phyloP scores from a whole-genome alignment of 108 stramenopile species.

The Bacterosira constricta region DNA sequence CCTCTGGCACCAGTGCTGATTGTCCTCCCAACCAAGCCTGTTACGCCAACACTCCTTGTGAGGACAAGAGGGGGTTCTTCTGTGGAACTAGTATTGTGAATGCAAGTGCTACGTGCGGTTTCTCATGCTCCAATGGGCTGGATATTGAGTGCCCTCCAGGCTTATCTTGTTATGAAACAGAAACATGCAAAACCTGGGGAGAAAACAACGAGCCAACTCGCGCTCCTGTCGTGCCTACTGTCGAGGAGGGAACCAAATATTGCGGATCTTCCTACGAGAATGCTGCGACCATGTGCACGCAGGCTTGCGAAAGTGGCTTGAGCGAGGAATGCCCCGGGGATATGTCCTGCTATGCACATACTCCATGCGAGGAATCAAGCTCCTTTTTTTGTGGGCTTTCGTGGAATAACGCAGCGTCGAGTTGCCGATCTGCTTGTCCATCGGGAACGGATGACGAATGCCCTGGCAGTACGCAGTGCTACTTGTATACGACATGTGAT shows the following conservation, averaged over 20 bases:
- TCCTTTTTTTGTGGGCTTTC: constrained; percentile 49
- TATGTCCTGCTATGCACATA: constrained; percentile 48
- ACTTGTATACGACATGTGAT: constrained; percentile 50
- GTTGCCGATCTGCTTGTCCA: constrained; percentile 47
- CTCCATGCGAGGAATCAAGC: constrained; percentile 49
- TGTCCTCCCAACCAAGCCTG: constrained; percentile 47
- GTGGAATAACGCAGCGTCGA: constrained; percentile 54
- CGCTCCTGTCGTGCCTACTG: constrained; percentile 25
- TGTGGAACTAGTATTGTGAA: constrained; percentile 50
- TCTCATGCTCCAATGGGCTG: constrained; percentile 34
- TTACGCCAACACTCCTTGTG: constrained; percentile 53
- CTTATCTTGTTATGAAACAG: constrained; percentile 42
- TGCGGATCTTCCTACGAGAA: constrained; percentile 43
- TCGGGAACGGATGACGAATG: constrained; percentile 43
- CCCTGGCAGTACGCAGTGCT: constrained; percentile 43
- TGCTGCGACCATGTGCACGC: constrained; percentile 32
- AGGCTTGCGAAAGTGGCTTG: constrained; percentile 36
- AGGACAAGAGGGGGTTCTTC: constrained; percentile 40
- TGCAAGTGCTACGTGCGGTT: constrained; percentile 45
- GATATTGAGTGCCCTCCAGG: constrained; percentile 36
- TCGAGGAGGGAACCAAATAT: constrained; percentile 48
- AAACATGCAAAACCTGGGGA: constrained; percentile 25
- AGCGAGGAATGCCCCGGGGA: constrained; percentile 40
- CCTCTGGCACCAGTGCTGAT: constrained; percentile 31
- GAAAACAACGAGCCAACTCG: constrained; percentile 13